A percentile compares a stretch with the other conserved stretches of the same genome.
phyloP scores from a whole-genome alignment of 2,329 filamentous ascomycete genomes.

The Fusarium brachygibbosum region DNA sequence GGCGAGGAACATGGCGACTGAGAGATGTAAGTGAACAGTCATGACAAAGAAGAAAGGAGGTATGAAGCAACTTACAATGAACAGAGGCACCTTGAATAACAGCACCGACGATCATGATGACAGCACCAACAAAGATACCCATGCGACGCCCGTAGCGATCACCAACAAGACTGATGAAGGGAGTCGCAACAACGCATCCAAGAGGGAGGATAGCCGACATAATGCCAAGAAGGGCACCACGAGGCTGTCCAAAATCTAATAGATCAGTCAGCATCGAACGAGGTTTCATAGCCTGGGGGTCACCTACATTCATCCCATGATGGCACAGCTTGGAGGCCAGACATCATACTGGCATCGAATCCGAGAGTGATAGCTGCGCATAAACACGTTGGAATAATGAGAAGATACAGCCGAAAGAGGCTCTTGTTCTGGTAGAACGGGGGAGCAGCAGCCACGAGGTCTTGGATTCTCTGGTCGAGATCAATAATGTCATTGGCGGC shows the following conservation, averaged over 20 bases:
- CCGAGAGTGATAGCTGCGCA: constrained; percentile 48
- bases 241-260: constrained; percentile 49
- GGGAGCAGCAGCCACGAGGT: not conserved
- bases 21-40: not conserved
- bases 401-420: constrained; percentile 22
- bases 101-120: constrained; percentile 6
- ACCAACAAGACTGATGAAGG: constrained; percentile 15
- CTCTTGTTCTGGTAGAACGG: constrained; percentile 27
- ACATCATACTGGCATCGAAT: constrained; percentile 60
- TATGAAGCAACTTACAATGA: not conserved
- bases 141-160: constrained; percentile 12
- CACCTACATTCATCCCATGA: constrained; percentile 36
- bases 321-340: constrained; percentile 35
- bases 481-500: not conserved
- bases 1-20: constrained; percentile 66
- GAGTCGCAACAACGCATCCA: constrained; percentile 6
- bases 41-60: rapidly evolving
- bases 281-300: rapidly evolving
- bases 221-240: constrained; percentile 11
- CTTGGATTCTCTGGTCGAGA: not conserved
- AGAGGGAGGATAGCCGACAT: constrained; percentile 19
- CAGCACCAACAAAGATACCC: constrained; percentile 11
- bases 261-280: not conserved
- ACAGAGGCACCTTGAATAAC: constrained; percentile 2
- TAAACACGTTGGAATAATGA: constrained; percentile 30